Evolutionary conservation across 768 basidiomycete species (phyloP), one percentile per base, ranked within the genome.

Genomic region (Leucosporidium scottii): DNA sequence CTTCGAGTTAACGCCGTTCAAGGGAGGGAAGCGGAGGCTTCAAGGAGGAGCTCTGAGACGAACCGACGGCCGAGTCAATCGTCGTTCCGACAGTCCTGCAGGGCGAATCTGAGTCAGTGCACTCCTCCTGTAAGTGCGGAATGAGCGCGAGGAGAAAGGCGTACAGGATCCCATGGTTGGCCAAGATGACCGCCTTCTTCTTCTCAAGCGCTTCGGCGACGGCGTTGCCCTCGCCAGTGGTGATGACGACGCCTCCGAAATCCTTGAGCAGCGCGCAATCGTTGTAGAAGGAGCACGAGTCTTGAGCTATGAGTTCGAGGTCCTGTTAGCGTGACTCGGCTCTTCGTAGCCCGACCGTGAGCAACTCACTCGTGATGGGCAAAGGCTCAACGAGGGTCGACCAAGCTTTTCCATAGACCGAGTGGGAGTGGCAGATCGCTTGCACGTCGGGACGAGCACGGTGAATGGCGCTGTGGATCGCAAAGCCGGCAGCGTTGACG

Each of bases 191-290:
- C 18, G 75, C 73, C 56, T 75, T 75, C 54, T 69, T 74, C 25
- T 70, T 47, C 28, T 73, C 74, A 21, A 76, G 62, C 9, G 66
- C 61, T 13, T 75, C 71, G 12, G 82, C 82, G 63, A 85, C 84
- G 44, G 80, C 77, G 53, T 74, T 71, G 18, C 81, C 82, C 76
- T 85, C 83, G 51, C 80, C 79, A 10, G 77, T 69, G 20, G 79
- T 80, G 23, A 83, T 75, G 23, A 84, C 83, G 9, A 84, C 79
- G 28, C 84, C 84, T 66, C 81, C 82, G 66, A 81, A 83, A 51
- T 82, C 78, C 36, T 75, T 75, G 70, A 84, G 82, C 27, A 84
- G 75, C 13, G 77, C 80, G 70, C 79, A 78, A 58, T 82, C 77
- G 57, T 82, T 73, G 67, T 80, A 81, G 72, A 83, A 81, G 12